These are phyloP conservation scores for Apophysomyces trapeziformis DNA, from an alignment of 371 early-diverging fungal species.

Conservation along the genomic window DNA sequence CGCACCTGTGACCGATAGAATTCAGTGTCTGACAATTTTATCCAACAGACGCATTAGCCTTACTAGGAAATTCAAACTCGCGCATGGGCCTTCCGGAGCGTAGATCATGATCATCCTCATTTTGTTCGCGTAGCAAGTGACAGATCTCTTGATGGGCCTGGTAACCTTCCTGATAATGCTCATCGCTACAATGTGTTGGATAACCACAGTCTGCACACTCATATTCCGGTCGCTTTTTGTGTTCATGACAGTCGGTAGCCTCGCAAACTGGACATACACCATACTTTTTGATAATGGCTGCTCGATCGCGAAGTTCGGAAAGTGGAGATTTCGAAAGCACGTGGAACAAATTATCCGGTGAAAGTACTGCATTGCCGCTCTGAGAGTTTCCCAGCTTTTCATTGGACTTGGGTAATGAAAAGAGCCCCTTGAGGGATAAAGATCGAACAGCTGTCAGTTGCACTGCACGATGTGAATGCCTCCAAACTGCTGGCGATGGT, in stretches of 20 bases:
- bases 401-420: slow-evolving; percentile 15
- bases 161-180: slow-evolving; percentile 71
- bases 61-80: slow-evolving; percentile 86
- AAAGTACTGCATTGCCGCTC: slow-evolving; percentile 37
- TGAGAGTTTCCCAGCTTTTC: background rate
- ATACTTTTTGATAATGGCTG: slow-evolving; percentile 66
- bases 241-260: slow-evolving; percentile 41
- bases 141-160: slow-evolving; percentile 65
- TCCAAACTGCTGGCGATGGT: background rate
- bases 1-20: slow-evolving; percentile 44
- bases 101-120: slow-evolving; percentile 86
- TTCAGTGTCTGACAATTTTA: background rate
- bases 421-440: slow-evolving; percentile 42
- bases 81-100: slow-evolving; percentile 77
- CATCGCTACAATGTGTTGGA: slow-evolving; percentile 82
- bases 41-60: slow-evolving; percentile 15
- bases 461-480: slow-evolving; percentile 1
- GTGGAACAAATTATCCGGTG: slow-evolving; percentile 72
- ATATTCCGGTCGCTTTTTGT: slow-evolving; percentile 53
- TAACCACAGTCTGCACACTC: slow-evolving; percentile 87
- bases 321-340: slow-evolving; percentile 75
- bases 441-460: slow-evolving; percentile 29
- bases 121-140: slow-evolving; percentile 66
- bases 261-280: slow-evolving; percentile 81
- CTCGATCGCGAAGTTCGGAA: slow-evolving; percentile 71